Evolutionary conservation across 108 stramenopile genomes (phyloP).

Genomic region (Skeletonema menzelii): DNA sequence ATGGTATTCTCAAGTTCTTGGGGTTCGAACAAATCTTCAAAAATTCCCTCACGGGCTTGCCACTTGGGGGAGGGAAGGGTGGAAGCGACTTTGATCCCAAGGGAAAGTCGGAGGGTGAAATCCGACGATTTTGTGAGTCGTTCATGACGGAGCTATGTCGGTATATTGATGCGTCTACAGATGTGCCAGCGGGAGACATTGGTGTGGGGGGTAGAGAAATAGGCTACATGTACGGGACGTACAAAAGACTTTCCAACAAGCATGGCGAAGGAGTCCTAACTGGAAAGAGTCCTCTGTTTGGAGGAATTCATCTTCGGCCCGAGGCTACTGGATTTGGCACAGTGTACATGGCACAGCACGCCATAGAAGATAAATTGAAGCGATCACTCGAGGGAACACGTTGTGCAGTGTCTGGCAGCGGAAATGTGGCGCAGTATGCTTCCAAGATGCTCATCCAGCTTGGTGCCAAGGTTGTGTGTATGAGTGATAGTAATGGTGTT

Average conservation of each 20-base stretch:
- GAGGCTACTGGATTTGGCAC: constrained; percentile 82
- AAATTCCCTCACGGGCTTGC: constrained; percentile 77
- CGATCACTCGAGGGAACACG: constrained; percentile 49
- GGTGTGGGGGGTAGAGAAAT: constrained; percentile 85
- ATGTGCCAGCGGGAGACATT: constrained; percentile 89
- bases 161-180: constrained; percentile 72
- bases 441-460: constrained; percentile 59
- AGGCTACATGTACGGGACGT: constrained; percentile 82
- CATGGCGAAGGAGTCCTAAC: constrained; percentile 79
- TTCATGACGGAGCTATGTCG: constrained; percentile 76
- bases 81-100: constrained; percentile 88
- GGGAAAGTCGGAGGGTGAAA: constrained; percentile 72
- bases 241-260: constrained; percentile 70
- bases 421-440: constrained; percentile 77
- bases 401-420: constrained; percentile 71
- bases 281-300: constrained; percentile 67
- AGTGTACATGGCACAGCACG: constrained; percentile 73
- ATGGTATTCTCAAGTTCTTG: constrained; percentile 83
- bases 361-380: constrained; percentile 57
- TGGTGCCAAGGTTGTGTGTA: constrained; percentile 80
- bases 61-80: constrained; percentile 52
- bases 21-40: constrained; percentile 89
- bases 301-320: constrained; percentile 68
- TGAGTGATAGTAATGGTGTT: constrained; percentile 88
- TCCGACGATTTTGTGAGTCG: constrained; percentile 78